Evolutionary conservation across 352 stramenopile species (phyloP), one percentile per base, ranked within the genome.

Genomic region (Phytopythium boreale): DNA sequence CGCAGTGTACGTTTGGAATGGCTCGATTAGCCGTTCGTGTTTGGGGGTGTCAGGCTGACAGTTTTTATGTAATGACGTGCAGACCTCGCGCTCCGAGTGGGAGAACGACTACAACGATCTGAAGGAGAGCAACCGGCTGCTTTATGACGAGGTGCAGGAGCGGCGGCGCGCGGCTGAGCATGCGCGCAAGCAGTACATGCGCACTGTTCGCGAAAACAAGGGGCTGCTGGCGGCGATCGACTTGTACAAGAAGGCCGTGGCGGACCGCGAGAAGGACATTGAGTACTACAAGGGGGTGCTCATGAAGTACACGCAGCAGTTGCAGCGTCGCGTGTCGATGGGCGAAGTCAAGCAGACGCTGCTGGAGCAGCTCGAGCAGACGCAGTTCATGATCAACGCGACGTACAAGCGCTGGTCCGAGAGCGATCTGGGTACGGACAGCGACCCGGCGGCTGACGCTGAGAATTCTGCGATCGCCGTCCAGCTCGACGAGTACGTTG

Each of bases 391-490:
- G 82, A 85, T 93, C 50, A 77, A 76, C 22, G 79, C 83, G 61
- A 89, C 82, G 26, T 87, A 88, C 67, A 91, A 91, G 64, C 79
- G 84, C 31, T 90, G 76, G 79, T 80, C 79, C 26, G 71, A 87
- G 41, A 90, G 77, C 43, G 75, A 80, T 2, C 73, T 88, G 24
- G 74, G 70, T 64, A 65, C 3, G 52, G 61, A 39, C 26, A 59
- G 8, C 11, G 53, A 67, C 20, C 39, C 43, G 49, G 57, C 37
- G 22, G 63, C 37, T 17, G 62, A 50, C 10, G 59, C 59, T 6
- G 64, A 74, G 39, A 70, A 68, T 15, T 58, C 66, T 14, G 67
- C 67, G 20, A 66, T 82, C 44, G 57, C 66, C 17, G 56, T 74
- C n/a, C 77, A 87, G 58, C 67, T 89, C 27, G 81, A 89, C 37